Percentiles rank a stretch among this genome's conserved stretches.
Conservation (phyloP, 192 early-diverging fungal species). For the Chytriomyces hyalinus region DNA sequence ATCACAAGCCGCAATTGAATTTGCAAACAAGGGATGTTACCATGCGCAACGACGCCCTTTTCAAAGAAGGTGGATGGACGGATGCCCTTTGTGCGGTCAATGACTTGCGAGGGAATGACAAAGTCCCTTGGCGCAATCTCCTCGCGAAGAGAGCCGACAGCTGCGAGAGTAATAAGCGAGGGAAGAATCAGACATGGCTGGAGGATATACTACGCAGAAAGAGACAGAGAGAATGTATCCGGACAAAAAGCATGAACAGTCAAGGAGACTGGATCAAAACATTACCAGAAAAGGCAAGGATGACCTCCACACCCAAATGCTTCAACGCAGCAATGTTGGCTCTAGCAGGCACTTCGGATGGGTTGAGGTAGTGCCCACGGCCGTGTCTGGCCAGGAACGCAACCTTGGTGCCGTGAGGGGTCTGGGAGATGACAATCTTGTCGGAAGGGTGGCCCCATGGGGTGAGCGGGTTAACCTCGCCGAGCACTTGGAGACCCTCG, state of each 20-base stretch:
- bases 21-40: slow-evolving; percentile 26
- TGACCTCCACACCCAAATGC: slow-evolving; percentile 86
- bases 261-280: no score
- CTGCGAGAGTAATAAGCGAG: slow-evolving; percentile 27
- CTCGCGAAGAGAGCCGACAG: slow-evolving; percentile 93
- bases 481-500: slow-evolving; percentile 76
- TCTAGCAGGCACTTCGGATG: slow-evolving; percentile 72
- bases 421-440: slow-evolving; percentile 80
- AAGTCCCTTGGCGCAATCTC: slow-evolving; percentile 95
- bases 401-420: slow-evolving; percentile 75
- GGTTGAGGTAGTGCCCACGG: slow-evolving; percentile 71
- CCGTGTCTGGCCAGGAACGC: slow-evolving; percentile 98
- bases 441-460: slow-evolving; percentile 82
- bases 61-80: slow-evolving; percentile 95
- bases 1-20: neutral
- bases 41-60: slow-evolving; percentile 89
- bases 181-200: no score
- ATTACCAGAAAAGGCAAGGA: slow-evolving; percentile 86
- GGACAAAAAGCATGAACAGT: no score
- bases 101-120: slow-evolving; percentile 91
- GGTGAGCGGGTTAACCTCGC: slow-evolving; percentile 86
- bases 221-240: no score
- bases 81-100: slow-evolving; percentile 98
- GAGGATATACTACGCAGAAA: no score
- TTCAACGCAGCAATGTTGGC: slow-evolving; percentile 99